phyloP scores from a whole-genome alignment of 148 eudicot genomes.

The Dysphania ambrosioides region DNA sequence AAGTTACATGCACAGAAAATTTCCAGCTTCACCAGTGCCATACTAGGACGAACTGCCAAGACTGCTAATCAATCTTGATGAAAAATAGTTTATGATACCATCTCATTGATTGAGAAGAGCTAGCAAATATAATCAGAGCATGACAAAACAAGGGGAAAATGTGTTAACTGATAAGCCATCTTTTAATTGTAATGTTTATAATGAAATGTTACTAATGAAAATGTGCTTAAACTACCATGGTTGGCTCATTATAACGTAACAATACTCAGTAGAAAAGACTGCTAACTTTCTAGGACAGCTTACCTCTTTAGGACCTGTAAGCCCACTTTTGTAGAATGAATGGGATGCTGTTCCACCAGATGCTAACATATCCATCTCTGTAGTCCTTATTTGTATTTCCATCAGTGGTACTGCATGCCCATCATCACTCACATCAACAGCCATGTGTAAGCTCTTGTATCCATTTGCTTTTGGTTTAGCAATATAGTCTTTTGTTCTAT shows the following conservation, averaged over 20 bases:
- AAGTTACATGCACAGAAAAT: not conserved
- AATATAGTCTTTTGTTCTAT: conserved; percentile 84
- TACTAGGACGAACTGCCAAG: not conserved
- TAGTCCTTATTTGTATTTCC: conserved; percentile 92
- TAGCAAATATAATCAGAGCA: not conserved
- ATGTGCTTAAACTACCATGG: not conserved
- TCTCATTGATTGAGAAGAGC: not conserved
- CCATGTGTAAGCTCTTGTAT: conserved; percentile 88
- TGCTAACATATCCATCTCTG: conserved; percentile 77
- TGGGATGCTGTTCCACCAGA: conserved; percentile 87
- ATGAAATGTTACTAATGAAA: not conserved
- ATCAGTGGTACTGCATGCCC: conserved; percentile 59
- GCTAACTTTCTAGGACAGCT: not conserved
- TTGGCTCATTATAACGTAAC: not conserved
- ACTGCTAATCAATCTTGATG: not conserved
- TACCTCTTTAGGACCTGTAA: conserved; percentile 94
- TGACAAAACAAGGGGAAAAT: not conserved
- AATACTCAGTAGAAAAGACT: not conserved
- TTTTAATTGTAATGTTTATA: not conserved
- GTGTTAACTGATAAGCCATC: not conserved
- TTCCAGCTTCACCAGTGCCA: not conserved
- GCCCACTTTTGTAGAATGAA: conserved; percentile 91
- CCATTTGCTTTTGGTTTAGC: conserved; percentile 86
- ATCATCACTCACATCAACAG: conserved; percentile 76
- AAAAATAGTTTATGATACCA: not conserved